Percentiles rank a stretch among this genome's conserved stretches.
Evolutionary conservation across 176 grass and related monocot species (phyloP).

Genomic region (Zizania latifolia): DNA sequence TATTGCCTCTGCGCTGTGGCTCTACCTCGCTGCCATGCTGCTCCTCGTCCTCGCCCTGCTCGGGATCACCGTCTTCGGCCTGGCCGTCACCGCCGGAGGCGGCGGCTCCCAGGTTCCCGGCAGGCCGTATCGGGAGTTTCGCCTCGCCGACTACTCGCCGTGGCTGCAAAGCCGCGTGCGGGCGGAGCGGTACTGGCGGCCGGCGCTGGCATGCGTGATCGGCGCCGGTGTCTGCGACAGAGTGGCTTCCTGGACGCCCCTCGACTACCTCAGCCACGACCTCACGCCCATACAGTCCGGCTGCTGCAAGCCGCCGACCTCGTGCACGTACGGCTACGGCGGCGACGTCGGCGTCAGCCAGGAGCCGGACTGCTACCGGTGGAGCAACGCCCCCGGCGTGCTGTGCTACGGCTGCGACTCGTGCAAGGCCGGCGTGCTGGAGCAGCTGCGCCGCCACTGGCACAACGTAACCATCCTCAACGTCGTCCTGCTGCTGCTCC

Average conservation of each 20-base stretch:
- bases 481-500: constrained; percentile 51
- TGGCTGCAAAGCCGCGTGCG: constrained; percentile 56
- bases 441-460: constrained; percentile 78
- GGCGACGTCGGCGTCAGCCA: constrained; percentile 20
- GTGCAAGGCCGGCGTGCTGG: constrained; percentile 80
- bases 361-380: constrained; percentile 72
- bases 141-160: constrained; percentile 44
- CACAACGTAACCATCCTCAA: constrained; percentile 78
- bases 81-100: constrained; percentile 51
- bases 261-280: constrained; percentile 57
- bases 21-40: constrained; percentile 64
- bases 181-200: constrained; percentile 46
- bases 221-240: constrained; percentile 51
- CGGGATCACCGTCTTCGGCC: constrained; percentile 42
- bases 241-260: constrained; percentile 54
- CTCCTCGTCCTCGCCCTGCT: constrained; percentile 53
- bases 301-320: constrained; percentile 92
- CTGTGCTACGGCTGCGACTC: constrained; percentile 85
- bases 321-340: constrained; percentile 56
- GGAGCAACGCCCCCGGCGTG: constrained; percentile 65
- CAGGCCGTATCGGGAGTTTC: constrained; percentile 65
- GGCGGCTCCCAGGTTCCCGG: constrained; percentile 50
- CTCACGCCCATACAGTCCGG: constrained; percentile 79
- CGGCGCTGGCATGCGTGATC: constrained; percentile 61
- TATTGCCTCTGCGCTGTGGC: constrained; percentile 58